These are phyloP conservation scores for Metschnikowia santaceciliae DNA, from an alignment of 805 yeast genomes.

Conservation along the genomic window DNA sequence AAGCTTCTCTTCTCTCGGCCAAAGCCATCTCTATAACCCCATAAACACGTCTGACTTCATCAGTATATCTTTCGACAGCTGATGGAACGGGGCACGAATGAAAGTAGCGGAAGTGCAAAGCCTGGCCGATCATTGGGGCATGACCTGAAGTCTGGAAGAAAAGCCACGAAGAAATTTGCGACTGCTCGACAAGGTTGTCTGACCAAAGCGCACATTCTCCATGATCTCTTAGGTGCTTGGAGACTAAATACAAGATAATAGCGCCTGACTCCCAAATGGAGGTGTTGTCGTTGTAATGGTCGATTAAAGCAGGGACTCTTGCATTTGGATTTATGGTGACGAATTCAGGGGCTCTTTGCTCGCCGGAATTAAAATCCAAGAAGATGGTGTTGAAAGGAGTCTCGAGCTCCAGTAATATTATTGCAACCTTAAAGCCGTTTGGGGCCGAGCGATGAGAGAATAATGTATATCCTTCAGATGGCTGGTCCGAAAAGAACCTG, in stretches of 20 bases:
- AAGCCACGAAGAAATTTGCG: conserved; percentile 83
- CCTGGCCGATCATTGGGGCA: conserved; percentile 98
- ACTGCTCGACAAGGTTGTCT: conserved; percentile 69
- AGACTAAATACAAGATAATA: conserved; percentile 75
- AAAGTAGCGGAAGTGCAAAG: conserved; percentile 88
- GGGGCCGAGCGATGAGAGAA: conserved; percentile 87
- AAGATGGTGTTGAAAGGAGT: conserved; percentile 76
- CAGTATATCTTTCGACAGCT: conserved; percentile 87
- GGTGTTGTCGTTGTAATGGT: conserved; percentile 75
- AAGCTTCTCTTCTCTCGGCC: conserved; percentile 86
- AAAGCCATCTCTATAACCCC: conserved; percentile 94
- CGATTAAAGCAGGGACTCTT: conserved; percentile 90
- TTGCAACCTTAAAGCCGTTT: conserved; percentile 94
- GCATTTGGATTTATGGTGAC: conserved; percentile 95
- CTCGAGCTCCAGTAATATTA: conserved; percentile 78
- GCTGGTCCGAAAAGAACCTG: conserved; percentile 70
- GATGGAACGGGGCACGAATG: conserved; percentile 81
- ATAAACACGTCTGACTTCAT: conserved; percentile 88
- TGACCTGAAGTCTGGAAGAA: conserved; percentile 96
- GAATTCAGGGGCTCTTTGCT: conserved; percentile 90
- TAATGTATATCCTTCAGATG: conserved; percentile 77
- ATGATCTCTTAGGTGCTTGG: conserved; percentile 57
- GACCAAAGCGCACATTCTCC: conserved; percentile 79
- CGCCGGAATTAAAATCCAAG: conserved; percentile 82
- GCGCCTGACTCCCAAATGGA: conserved; percentile 96